Percentiles rank a stretch among this genome's conserved stretches.
Evolutionary conservation across 2,329 filamentous ascomycete species (phyloP).

Genomic region (Delphinella strobiligena): DNA sequence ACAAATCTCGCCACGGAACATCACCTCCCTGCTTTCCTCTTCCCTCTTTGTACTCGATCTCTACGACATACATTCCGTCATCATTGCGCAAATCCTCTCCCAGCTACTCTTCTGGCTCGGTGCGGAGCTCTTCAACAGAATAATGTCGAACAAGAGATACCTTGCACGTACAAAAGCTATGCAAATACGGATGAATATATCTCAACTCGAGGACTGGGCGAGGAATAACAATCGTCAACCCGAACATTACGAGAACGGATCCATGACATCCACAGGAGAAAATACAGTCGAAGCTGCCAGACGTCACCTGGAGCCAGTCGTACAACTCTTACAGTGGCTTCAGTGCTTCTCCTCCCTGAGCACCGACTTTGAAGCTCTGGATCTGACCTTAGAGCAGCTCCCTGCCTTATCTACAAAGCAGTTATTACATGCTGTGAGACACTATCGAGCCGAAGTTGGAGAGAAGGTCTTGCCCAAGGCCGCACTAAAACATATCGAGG

Average conservation of each 20-base stretch:
- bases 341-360: slow-evolving; percentile 93
- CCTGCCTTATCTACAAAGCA: slow-evolving; percentile 76
- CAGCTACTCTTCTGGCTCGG: slow-evolving; percentile 95
- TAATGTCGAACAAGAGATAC: slow-evolving; percentile 94
- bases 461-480: slow-evolving; percentile 85
- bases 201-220: slow-evolving; percentile 90
- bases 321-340: slow-evolving; percentile 92
- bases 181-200: slow-evolving; percentile 99
- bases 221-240: slow-evolving; percentile 84
- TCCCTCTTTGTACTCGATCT: slow-evolving; percentile 94
- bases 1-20: slow-evolving; percentile 85
- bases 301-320: slow-evolving; percentile 75
- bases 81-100: slow-evolving; percentile 79
- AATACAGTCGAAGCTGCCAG: slow-evolving; percentile 74
- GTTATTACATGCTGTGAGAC: slow-evolving; percentile 79
- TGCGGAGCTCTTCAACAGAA: slow-evolving; percentile 90
- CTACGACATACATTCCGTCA: slow-evolving; percentile 98
- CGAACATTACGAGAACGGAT: slow-evolving; percentile 89
- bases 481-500: slow-evolving; percentile 73
- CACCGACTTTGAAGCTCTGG: slow-evolving; percentile 78
- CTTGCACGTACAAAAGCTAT: slow-evolving; percentile 94
- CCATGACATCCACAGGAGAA: slow-evolving; percentile 74
- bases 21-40: slow-evolving; percentile 88
- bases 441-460: slow-evolving; percentile 89
- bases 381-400: slow-evolving; percentile 80